A percentile compares a stretch with the other conserved stretches of the same genome.
phyloP scores from a whole-genome alignment of 2,329 filamentous ascomycete species.

The Dactylonectria macrodidyma region DNA sequence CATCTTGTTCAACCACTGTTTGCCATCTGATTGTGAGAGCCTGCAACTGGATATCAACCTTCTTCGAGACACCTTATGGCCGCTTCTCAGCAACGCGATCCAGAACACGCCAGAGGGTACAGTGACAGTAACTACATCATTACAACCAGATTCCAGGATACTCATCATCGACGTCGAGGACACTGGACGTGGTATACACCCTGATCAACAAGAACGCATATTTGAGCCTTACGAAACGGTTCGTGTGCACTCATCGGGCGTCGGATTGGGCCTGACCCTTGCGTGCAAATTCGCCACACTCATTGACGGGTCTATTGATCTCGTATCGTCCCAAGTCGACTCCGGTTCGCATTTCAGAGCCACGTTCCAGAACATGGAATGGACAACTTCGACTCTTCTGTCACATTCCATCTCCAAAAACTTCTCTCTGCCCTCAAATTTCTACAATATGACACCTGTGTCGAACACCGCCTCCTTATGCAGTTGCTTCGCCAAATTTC shows the following conservation, averaged over 20 bases:
- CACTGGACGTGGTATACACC: constrained; percentile 57
- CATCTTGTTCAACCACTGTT: constrained; percentile 35
- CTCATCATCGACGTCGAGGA: constrained; percentile 59
- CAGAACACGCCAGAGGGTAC: constrained; percentile 57
- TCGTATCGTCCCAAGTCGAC: constrained; percentile 54
- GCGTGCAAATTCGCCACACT: constrained; percentile 58
- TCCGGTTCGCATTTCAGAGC: constrained; percentile 58
- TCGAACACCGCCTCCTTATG: constrained; percentile 2
- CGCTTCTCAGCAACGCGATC: constrained; percentile 58
- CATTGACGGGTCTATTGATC: constrained; percentile 54
- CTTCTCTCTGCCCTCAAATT: constrained; percentile 24
- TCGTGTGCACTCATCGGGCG: constrained; percentile 54
- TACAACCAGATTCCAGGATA: constrained; percentile 47
- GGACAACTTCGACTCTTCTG: neutral
- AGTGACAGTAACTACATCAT: constrained; percentile 52
- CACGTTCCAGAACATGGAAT: constrained; percentile 34
- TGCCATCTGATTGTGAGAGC: constrained; percentile 43
- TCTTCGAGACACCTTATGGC: constrained; percentile 59
- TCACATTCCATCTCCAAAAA: neutral
- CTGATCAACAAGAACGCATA: constrained; percentile 54
- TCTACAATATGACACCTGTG: constrained; percentile 3
- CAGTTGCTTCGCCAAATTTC: constrained; percentile 22
- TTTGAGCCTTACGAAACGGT: constrained; percentile 62
- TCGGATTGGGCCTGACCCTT: constrained; percentile 60
- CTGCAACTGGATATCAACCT: constrained; percentile 55